These are phyloP conservation scores for Falciphora oryzae DNA, from an alignment of 2,329 filamentous ascomycete species.

Conservation along the genomic window DNA sequence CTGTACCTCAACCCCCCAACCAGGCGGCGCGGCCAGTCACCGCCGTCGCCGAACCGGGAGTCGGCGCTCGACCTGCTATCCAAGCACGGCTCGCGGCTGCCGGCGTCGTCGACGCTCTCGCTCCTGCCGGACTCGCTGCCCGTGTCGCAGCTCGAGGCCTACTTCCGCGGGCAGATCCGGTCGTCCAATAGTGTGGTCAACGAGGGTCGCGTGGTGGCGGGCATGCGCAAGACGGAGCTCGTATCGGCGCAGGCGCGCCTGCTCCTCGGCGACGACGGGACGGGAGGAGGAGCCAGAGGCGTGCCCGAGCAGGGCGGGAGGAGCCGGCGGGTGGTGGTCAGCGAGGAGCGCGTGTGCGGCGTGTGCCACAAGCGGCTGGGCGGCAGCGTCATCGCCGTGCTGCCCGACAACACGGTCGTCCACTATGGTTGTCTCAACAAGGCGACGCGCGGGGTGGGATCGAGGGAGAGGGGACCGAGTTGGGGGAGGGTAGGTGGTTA, in stretches of 20 bases:
- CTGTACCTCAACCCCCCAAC: slow-evolving; percentile 71
- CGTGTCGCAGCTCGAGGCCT: slow-evolving; percentile 74
- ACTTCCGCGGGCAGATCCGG: slow-evolving; percentile 87
- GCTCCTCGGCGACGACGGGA: slow-evolving; percentile 56
- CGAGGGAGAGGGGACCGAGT: slow-evolving; percentile 12
- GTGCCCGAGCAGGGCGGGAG: slow-evolving; percentile 44
- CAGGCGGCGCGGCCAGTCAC: slow-evolving; percentile 21
- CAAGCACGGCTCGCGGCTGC: slow-evolving; percentile 85
- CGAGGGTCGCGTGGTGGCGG: slow-evolving; percentile 70
- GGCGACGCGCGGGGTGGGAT: slow-evolving; percentile 33
- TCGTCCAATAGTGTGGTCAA: slow-evolving; percentile 77
- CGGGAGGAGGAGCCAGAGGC: slow-evolving; percentile 19
- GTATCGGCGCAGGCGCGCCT: slow-evolving; percentile 70
- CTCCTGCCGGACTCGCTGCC: slow-evolving; percentile 79
- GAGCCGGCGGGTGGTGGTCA: slow-evolving; percentile 68
- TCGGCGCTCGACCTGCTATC: slow-evolving; percentile 85
- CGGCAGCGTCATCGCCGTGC: slow-evolving; percentile 82
- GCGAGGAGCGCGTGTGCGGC: slow-evolving; percentile 82
- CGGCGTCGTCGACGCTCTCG: slow-evolving; percentile 77
- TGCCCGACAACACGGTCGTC: slow-evolving; percentile 76
- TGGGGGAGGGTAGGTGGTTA: slow-evolving; percentile 20
- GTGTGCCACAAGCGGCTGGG: slow-evolving; percentile 92
- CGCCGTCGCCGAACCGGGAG: slow-evolving; percentile 63
- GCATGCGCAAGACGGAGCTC: slow-evolving; percentile 71
- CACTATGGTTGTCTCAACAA: slow-evolving; percentile 70